Base-by-base conservation (phyloP, 371 early-diverging fungal species). In the Mortierella sp. region DNA sequence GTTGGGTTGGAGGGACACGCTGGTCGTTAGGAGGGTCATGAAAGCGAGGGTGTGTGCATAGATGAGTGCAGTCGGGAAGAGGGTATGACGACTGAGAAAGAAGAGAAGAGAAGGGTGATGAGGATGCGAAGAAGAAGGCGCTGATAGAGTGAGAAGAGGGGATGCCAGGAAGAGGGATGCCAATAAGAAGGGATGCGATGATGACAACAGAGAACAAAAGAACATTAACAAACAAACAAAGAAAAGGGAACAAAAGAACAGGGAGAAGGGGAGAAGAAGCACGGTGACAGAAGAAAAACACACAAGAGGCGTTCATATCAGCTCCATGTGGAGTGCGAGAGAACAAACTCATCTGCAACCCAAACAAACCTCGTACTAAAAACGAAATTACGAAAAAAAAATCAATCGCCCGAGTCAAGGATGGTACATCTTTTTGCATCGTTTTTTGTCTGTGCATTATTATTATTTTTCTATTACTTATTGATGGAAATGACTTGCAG, bases 21-120 rank as follows among this genome's bases (percentile, higher is more conserved):
- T 68, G 68, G 68, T 35, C 65, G 41, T 65, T 6, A 35, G 65
- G 38, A 65, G 38, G 41, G 68, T 68, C 68, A 68, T 68, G 68
- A 68, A 68, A 68, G 16, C 4, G 72, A 72, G 27, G 14, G 72
- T 12, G 10, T 35, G 6, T 32, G 63, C 6, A 32, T 6, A 18
- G 32, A 63, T 63, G 32, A 35, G 35, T 32, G 16, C 58, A 18
- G 63, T 14, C 38, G 21, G 10, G 3, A 7, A 41, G 43, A 38
- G 38, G 68, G 56, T 55, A 55, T 55, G 55, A n/a, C 55, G n/a
- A 38, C 7, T 7, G 24, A 24, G 14, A 14, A 11, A 32, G 60
- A 58, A 60, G 24, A 35, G 65, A 35, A 35, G 16, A 35, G 21
- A 35, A 68, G 41, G 24, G 68, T 68, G 63, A 60, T 60, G 68